Percentiles rank a stretch among this genome's conserved stretches.
Evolutionary conservation across 2,329 filamentous ascomycete genomes (phyloP).

Genomic region (Diaporthe velutina): DNA sequence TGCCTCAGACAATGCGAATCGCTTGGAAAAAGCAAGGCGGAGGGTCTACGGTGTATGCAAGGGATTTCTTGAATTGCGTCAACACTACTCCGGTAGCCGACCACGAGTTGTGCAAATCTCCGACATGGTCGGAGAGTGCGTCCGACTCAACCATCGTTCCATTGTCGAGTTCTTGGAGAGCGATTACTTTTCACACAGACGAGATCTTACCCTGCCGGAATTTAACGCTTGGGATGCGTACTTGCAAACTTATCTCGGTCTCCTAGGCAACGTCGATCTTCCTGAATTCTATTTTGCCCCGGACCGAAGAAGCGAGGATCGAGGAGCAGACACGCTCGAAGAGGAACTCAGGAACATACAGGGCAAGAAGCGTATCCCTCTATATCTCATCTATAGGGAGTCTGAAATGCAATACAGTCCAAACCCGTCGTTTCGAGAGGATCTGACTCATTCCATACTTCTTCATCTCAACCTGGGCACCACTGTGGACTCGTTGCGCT

Average conservation of each 20-base stretch:
- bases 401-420: neutral
- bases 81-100: neutral
- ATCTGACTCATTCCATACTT: neutral
- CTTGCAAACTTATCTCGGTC: conserved; percentile 5
- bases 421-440: neutral
- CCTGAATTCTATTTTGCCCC: neutral
- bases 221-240: neutral
- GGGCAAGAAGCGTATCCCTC: neutral
- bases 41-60: conserved; percentile 4
- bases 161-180: conserved; percentile 8
- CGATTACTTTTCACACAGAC: neutral
- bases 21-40: neutral
- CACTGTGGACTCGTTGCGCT: neutral
- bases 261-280: neutral
- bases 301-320: neutral
- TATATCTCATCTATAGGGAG: neutral
- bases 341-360: neutral
- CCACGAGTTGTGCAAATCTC: neutral
- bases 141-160: conserved; percentile 6
- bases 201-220: neutral
- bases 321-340: accelerated
- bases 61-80: conserved; percentile 16
- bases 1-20: neutral
- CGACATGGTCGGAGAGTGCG: neutral
- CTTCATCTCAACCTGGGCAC: neutral